These are phyloP conservation scores for Penicillium riverlandense DNA, from an alignment of 495 filamentous ascomycete genomes.

Conservation along the genomic window DNA sequence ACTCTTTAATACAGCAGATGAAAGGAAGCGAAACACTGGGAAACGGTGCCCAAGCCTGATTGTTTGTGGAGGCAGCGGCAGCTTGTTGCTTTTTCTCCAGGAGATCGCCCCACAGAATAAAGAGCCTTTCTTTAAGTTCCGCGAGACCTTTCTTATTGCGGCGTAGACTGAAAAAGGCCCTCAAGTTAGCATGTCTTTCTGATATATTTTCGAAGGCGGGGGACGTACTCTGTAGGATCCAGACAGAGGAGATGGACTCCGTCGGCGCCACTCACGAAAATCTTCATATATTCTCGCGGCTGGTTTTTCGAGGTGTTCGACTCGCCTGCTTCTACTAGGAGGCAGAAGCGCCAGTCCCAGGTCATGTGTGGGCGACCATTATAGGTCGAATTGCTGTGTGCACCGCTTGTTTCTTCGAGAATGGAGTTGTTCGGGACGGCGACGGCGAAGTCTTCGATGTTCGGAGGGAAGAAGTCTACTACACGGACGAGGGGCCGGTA, in stretches of 20 bases:
- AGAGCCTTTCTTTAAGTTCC: slow-evolving; percentile 62
- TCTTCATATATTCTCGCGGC: slow-evolving; percentile 44
- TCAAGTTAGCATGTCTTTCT: background rate
- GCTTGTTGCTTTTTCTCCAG: slow-evolving; percentile 52
- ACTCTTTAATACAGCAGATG: slow-evolving; percentile 44
- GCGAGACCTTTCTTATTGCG: slow-evolving; percentile 34
- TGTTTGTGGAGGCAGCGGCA: slow-evolving; percentile 4
- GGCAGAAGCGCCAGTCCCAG: slow-evolving; percentile 77
- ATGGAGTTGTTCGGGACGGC: slow-evolving; percentile 37
- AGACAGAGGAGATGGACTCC: slow-evolving; percentile 60
- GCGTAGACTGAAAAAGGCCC: slow-evolving; percentile 42
- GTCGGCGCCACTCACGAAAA: slow-evolving; percentile 56
- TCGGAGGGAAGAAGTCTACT: slow-evolving; percentile 70
- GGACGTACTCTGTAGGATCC: slow-evolving; percentile 58
- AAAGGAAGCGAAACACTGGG: slow-evolving; percentile 19
- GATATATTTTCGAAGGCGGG: too few relatives aligned
- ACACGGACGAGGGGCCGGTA: slow-evolving; percentile 64
- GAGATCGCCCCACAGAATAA: slow-evolving; percentile 79
- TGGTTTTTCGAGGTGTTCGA: slow-evolving; percentile 19
- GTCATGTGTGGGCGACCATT: slow-evolving; percentile 20
- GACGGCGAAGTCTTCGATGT: slow-evolving; percentile 67
- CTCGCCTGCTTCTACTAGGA: slow-evolving; percentile 59
- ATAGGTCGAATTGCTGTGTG: slow-evolving; percentile 3
- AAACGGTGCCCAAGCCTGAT: slow-evolving; percentile 8
- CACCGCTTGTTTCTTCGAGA: slow-evolving; percentile 36